Evolutionary conservation across 202 grass and related monocot genomes (phyloP), one percentile per base, ranked within the genome.

Genomic region (Panicum virgatum): DNA sequence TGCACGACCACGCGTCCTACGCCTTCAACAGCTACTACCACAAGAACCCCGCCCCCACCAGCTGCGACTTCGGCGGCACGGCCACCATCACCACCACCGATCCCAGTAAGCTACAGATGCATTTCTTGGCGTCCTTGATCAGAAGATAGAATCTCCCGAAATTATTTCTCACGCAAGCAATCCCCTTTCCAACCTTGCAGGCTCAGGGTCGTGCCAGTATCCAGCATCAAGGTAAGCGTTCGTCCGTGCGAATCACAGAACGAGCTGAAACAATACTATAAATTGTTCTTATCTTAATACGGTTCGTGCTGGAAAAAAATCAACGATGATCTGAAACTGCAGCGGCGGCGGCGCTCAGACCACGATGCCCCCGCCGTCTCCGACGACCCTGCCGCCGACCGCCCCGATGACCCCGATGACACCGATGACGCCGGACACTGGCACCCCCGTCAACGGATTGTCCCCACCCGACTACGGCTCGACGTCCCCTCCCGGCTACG

Each of bases 21-120:
- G 96, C 96, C 19, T 98, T 98, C 91, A 98, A 98, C 82, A 88
- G 86, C 85, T 98, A 98, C 83, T 98, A 96, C 82, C 92, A 94
- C 78, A 98, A 92, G 82, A 93, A 98, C 54, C 91, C 96, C 15
- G 16, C 67, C 27, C 78, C 89, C 0, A 98, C 90, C 32, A 94
- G 92, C 88, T 98, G 96, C 65, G 92, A 98, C 85, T 98, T 98
- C 59, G 92, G 96, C 19, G 92, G 96, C 62, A 85, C 89, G 27
- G 92, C 92, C 26, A 70, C 83, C 16, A 22, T 93, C 82, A 93
- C 90, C 27, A 96, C 63, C 47, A 86, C 85, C 0, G 92, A 98
- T 82, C 96, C 96, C 19, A 96, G 96, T 98, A 93, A 91, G 92
- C 60, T 32, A 20, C 18, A 9, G 26, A 29, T 39, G 26, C 54